Base-by-base conservation (phyloP, 169 alveolate species). In the Plasmodium blacklocki region DNA sequence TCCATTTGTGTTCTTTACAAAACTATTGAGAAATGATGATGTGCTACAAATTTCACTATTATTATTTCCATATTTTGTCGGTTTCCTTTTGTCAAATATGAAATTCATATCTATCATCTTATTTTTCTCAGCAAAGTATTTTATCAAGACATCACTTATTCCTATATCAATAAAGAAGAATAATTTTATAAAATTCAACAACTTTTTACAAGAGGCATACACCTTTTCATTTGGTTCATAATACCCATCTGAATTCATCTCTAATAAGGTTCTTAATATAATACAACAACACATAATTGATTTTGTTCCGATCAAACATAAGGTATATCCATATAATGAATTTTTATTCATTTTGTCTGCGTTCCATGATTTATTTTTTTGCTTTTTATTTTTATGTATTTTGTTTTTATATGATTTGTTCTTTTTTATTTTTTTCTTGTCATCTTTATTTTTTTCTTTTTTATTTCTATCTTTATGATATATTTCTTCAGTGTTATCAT, bases 151-250 rank as follows among this genome's bases (percentile, higher is more conserved):
- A 23, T 88, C 75, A 58, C 88, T 67, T 19, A 88, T 83, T 21
- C 94, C 94, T n/a, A 93, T 54, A n/a, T 90, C 91, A 39, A 85
- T 70, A 58, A 93, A 75, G 72, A 76, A 60, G 73, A 93, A 93
- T 23, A 73, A 47, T 83, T 74, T 88, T 50, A 89, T 86, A 59
- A 93, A 88, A 15, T 60, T 76, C 58, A 93, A 66, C 18, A 93
- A 80, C 70, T 62, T 83, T 56, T 86, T 75, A 88, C 88, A 80
- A 15, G 67, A 56, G 9, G 63, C 74, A 18, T 73, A 72, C 47
- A 71, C 87, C 21, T 29, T 68, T 18, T 64, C 67, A 76, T 59
- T 21, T 14, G 90, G 89, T 66, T 64, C 70, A 56, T 78, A 76
- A 54, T 60, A 43, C 9, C 95, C 95, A 56, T 75, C 92, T n/a